Evolutionary conservation across 345 rosid species (phyloP), one percentile per base, ranked within the genome.

Genomic region (Zanthoxylum bungeanum): DNA sequence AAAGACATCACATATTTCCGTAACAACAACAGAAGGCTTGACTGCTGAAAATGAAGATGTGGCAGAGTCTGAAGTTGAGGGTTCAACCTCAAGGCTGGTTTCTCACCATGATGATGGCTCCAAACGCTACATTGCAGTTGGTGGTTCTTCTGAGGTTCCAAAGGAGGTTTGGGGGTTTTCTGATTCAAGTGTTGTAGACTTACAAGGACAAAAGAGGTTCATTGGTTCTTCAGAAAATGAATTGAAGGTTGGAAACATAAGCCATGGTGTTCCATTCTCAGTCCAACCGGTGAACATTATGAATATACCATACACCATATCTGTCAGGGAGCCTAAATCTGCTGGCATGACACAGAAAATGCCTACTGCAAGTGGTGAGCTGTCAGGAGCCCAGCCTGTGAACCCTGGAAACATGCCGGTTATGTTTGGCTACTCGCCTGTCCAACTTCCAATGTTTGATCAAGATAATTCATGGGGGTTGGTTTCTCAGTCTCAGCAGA

Each of bases 11-110:
- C 92, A 85, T 79, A 82, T 95, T 69, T 90, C 96, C 52, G 76
- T 81, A 47, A 84, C 95, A 0, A 87, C 98, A 19, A 97, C 88
- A 60, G 98, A 95, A 73, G 94, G 92, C 65, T 90, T 96, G 39
- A 84, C 93, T 68, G 98, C 96, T 69, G 97, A 95, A 71, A 88
- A 93, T 69, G 98, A 95, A 85, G 97, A 88, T 75, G 94, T 93
- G 71, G 98, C 98, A 1, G 99, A 93, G 76, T 92, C 97, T 68
- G 98, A 89, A 82, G 92, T 85, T 31, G 98, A 88, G n/a, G 96
- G 91, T 77, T 90, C 91, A 40, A 84, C 91, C 63, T 87, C 96
- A 44, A 82, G 82, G 79, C 31, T 79, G 60, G 74, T 67, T 64
- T 73, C 82, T 52, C 81, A 73, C 55, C 82, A 79, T 70, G 88